Conservation (phyloP, 2,329 filamentous ascomycete genomes). For the Phialophora verrucosa region DNA sequence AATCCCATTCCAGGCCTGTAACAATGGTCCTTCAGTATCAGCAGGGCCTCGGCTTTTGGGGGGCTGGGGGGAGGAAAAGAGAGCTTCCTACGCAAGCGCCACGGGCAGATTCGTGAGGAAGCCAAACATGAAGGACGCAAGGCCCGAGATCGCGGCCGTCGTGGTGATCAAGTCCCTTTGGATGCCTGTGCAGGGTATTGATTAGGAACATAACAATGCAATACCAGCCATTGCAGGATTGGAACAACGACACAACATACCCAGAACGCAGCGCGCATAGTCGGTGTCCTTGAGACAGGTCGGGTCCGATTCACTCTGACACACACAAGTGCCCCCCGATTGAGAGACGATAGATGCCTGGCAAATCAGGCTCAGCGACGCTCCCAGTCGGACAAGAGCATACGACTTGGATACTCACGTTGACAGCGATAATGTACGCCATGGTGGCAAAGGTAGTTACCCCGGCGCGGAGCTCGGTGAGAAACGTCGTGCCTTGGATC, state of each 20-base stretch:
- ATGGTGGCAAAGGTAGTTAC: slow-evolving; percentile 6
- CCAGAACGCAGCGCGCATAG: not conserved
- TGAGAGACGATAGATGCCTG: slow-evolving; percentile 65
- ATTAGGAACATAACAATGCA: slow-evolving; percentile 45
- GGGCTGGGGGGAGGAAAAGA: too few species aligned
- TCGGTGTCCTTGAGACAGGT: slow-evolving; percentile 54
- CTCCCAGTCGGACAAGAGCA: too few species aligned
- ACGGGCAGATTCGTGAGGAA: slow-evolving; percentile 80
- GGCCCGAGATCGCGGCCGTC: slow-evolving; percentile 79
- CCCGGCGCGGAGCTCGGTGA: not conserved
- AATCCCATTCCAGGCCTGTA: slow-evolving; percentile 69
- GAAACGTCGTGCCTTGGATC: not conserved
- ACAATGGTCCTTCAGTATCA: not conserved
- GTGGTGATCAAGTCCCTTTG: slow-evolving; percentile 82
- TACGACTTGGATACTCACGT: not conserved
- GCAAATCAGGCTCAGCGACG: not conserved
- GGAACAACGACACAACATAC: not conserved
- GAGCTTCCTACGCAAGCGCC: slow-evolving; percentile 58
- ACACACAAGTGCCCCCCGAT: slow-evolving; percentile 77
- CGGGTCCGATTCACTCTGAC: slow-evolving; percentile 52
- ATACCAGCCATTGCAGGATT: not conserved
- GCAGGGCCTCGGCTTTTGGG: not conserved
- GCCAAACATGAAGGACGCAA: slow-evolving; percentile 83
- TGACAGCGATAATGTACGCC: slow-evolving; percentile 12
- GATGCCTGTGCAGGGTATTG: slow-evolving; percentile 57